Base-by-base conservation (phyloP, 148 eudicot species). In the Polygonum aviculare region DNA sequence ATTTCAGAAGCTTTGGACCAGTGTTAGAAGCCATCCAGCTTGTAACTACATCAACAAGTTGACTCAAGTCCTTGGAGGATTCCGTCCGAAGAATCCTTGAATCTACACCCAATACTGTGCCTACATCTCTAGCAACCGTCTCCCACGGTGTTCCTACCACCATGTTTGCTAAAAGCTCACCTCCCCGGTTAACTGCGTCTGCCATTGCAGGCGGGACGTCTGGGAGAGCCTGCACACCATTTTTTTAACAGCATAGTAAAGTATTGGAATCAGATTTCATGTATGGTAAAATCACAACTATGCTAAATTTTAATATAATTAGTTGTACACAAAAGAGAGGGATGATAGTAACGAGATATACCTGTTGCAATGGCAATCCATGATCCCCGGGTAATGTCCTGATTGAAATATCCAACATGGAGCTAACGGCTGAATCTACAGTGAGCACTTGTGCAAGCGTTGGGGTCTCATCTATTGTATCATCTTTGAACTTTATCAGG, bases 131-230 rank as follows among this genome's bases (percentile, higher is more conserved):
- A 41, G 94, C 90, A 72, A 91, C 88, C 0, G 88, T 81, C 80
- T 94, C 98, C 96, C 96, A 94, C 9, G 98, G 98, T 76, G 98
- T 94, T 54, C 97, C 97, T 35, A 81, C 88, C 47, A 89, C 82
- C 80, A 94, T 83, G 83, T 80, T 90, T 39, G 92, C 92, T 78
- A 92, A 79, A 72, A 94, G 77, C 83, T 90, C 96, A 76, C 96
- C 87, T 70, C 98, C 92, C 18, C 89, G 90, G 81, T 90, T 92
- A 33, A 94, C 98, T 59, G 96, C 97, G 86, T 94, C 94, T 16
- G 88, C 88, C 94, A 94, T 89, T 76, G 85, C 96, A 39, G 97
- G 98, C 22, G 98, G 96, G 72, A 94, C 98, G 79, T 94, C 94
- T 11, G 97, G 98, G 11, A 94, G 77, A 73, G 85, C 97, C 98